Percentiles rank a stretch among this genome's conserved stretches.
Evolutionary conservation across 768 basidiomycete genomes (phyloP).

Genomic region (Mycena haematopus): DNA sequence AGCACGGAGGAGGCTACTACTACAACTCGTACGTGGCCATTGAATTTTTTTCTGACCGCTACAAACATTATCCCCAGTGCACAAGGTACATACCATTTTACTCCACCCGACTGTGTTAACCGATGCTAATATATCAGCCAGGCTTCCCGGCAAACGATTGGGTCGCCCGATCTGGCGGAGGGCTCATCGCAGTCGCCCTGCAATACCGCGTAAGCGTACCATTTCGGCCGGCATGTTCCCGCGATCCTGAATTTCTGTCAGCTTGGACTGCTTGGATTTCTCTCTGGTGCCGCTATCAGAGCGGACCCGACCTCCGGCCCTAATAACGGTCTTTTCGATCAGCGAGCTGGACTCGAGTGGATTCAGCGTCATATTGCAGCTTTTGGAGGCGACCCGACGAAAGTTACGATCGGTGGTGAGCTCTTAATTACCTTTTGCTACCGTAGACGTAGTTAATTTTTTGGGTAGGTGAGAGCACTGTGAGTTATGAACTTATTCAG

Average conservation of each 20-base stretch:
- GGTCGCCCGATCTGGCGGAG: conserved; percentile 38
- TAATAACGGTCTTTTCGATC: conserved; percentile 45
- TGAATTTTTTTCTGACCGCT: background rate
- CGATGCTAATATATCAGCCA: conserved; percentile 33
- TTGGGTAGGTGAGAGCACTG: conserved; percentile 40
- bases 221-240: background rate
- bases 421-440: background rate
- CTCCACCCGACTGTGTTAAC: background rate
- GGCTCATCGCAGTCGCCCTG: conserved; percentile 36
- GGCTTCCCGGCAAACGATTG: conserved; percentile 45
- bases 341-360: conserved; percentile 44
- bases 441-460: background rate
- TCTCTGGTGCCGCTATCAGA: conserved; percentile 35
- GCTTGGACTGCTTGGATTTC: conserved; percentile 34
- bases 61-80: conserved; percentile 13
- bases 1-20: conserved; percentile 42
- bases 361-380: conserved; percentile 40
- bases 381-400: conserved; percentile 37
- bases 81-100: conserved; percentile 26
- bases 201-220: conserved; percentile 31
- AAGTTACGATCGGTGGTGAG: conserved; percentile 37
- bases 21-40: conserved; percentile 32
- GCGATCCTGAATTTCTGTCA: conserved; percentile 2
- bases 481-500: conserved; percentile 28
- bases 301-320: conserved; percentile 35